Base-by-base conservation (phyloP, 2,329 filamentous ascomycete species). In the Macrophomina tecta region DNA sequence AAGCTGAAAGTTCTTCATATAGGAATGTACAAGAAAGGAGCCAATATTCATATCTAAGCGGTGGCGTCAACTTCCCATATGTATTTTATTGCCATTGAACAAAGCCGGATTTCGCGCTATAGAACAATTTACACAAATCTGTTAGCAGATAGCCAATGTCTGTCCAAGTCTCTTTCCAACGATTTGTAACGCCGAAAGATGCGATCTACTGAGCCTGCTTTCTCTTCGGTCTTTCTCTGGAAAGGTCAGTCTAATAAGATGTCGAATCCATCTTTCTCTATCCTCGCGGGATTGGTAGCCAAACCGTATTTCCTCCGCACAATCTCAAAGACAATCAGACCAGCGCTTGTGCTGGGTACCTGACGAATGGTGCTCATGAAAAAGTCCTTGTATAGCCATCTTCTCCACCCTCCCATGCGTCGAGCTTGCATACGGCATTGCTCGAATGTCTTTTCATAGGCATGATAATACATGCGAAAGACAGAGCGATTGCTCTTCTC, bases 271-370 rank as follows among this genome's bases (percentile, higher is more conserved):
- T 91, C 89, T 75, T 87, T 87, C 52, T 75, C 72, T 53, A 80
- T 80, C n/a, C 74, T 75, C 9, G 79, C 76, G 36, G 68, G 69
- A 23, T 78, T 73, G 30, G 48, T 48, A 4, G 9, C 56, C 34
- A 65, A 28, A 11, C 52, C 89, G 71, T 92, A 93, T 78, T 91
- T 92, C 42, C 90, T 82, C 66, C 91, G 82, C 45, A 93, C 87
- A 52, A 94, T 75, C 78, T 94, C 91, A 75, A 94, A 94, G 23
- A 92, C 91, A 70, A 94, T 91, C 68, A 94, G 75, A 0, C 90
- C 91, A 0, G 91, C 91, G 68, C 89, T 91, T 1, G 91, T 93
- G 74, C 90, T 91, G 0, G 91, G 91, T 1, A 92, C 89, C 77
- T 93, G 90, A 5, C 89, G 82, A 63, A 93, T 84, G 0, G 91